Evolutionary conservation across 2,329 filamentous ascomycete genomes (phyloP), one percentile per base, ranked within the genome.

Genomic region (Scedosporium boydii): DNA sequence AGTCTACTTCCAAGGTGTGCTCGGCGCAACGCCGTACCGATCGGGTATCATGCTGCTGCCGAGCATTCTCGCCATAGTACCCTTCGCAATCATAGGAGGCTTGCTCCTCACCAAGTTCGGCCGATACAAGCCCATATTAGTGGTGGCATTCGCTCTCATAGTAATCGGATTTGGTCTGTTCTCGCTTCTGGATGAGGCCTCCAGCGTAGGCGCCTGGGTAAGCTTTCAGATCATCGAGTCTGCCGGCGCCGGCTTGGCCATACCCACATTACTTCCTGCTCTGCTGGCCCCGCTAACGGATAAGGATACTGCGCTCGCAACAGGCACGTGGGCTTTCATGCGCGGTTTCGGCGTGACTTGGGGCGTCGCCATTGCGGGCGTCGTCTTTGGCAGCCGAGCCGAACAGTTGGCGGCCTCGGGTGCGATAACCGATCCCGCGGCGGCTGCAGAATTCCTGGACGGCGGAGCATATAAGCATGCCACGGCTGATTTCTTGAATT

Each of bases 1-100:
- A 1, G 74, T 79, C 41, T 80, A 76, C 75, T 80, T 80, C 65
- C 77, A 79, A 64, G 74, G 76, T 3, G 74, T 80, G n/a, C 72
- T 77, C 51, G 75, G 73, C 6, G 72, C 72, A 23, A 70, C 69
- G 1, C 73, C 78, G 1, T 70, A 69, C 0, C 66, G 70, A 18
- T 68, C 68, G 10, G 68, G 69, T 2, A 67, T 70, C 27, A 64
- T 68, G 67, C 65, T 68, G 58, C 29, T 69, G 0, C 68, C 68
- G 26, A 57, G 63, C 3, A 51, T 65, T 3, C 56, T 65, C 18
- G 60, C 58, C 12, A 51, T 59, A 6, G 53, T 66, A 29, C 34
- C 63, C 23, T 55, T 60, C 59, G 61, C 64, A 10, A 38, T 65
- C 10, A n/a, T 60, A 14, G 58, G 59, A 0, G 77, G 76, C 55